Evolutionary conservation across 805 yeast species (phyloP), one percentile per base, ranked within the genome.

Genomic region (Ogataea glucozyma): DNA sequence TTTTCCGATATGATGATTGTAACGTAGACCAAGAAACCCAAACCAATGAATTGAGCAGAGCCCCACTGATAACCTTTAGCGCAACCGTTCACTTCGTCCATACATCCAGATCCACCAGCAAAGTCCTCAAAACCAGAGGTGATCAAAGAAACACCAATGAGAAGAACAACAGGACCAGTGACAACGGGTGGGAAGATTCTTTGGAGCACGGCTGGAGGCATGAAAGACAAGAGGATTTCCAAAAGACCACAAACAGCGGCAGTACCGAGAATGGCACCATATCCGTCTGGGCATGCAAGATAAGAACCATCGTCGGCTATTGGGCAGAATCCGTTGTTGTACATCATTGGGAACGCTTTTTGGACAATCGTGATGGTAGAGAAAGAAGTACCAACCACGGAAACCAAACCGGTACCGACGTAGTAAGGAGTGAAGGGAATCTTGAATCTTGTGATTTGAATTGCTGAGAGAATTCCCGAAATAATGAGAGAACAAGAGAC

Each of bases 341-440:
- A 89, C 95, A 89, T 85, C 70, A 83, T 69, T 14, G 95, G 90
- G 51, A 89, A 67, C 2, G 89, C 85, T 27, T 80, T 82, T 12
- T 77, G 58, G 40, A 87, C 93, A 55, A 89, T 84, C 19, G 91
- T 75, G 57, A 89, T 85, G 19, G 96, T 88, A 11, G 95, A 88
- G 62, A 89, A 89, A 1, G 95, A 83, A 10, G 95, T 86, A 52
- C 97, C 97, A 16, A 88, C 95, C 29, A 89, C 96, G 9, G 95
- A 85, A 36, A 90, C 72, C 55, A 88, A 66, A 26, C 97, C 97
- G 0, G 97, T 88, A 24, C 97, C 97, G 17, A 89, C 62, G 57
- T 75, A 87, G 65, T 83, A 86, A 20, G 79, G 81, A 2, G 96
- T 88, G 37, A 73, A 75, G 13, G 73, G 81, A 43, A 89, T 77